These are phyloP conservation scores for Pleurotus salmoneostramineus DNA, from an alignment of 768 basidiomycete species.

Conservation along the genomic window DNA sequence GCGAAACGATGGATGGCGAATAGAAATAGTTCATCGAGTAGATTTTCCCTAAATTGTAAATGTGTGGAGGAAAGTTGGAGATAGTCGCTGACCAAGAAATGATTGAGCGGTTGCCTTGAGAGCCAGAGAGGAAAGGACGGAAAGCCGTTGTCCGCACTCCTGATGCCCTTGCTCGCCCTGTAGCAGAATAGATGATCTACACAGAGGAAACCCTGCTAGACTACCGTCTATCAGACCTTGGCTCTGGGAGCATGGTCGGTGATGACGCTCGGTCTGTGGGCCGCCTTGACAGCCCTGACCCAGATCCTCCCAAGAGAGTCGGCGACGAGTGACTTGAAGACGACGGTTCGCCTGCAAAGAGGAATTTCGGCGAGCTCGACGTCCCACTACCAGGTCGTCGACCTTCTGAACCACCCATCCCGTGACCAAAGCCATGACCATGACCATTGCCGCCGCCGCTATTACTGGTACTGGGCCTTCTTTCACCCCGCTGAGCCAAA, in stretches of 20 bases:
- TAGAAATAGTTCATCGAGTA: no score
- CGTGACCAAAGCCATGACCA: not conserved
- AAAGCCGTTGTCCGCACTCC: no score
- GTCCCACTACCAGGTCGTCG: not conserved
- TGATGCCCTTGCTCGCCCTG: no score
- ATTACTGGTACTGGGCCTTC: slow-evolving; percentile 33
- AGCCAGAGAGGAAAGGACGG: no score
- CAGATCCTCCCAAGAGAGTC: not conserved
- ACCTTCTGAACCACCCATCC: no score
- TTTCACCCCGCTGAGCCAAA: slow-evolving; percentile 25
- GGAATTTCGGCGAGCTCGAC: not conserved
- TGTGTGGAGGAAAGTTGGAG: no score
- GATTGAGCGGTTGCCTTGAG: no score
- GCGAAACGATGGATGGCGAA: no score
- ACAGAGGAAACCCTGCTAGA: not conserved
- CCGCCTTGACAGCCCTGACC: not conserved
- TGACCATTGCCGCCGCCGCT: not conserved
- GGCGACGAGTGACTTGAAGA: not conserved
- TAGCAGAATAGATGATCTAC: no score
- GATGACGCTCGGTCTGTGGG: not conserved
- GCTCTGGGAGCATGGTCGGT: not conserved
- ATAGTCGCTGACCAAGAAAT: no score
- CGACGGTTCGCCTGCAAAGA: not conserved
- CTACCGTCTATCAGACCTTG: not conserved
- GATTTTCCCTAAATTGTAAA: no score